These are phyloP conservation scores for Candida pseudofarinosa DNA, from an alignment of 805 yeast genomes.

Conservation along the genomic window DNA sequence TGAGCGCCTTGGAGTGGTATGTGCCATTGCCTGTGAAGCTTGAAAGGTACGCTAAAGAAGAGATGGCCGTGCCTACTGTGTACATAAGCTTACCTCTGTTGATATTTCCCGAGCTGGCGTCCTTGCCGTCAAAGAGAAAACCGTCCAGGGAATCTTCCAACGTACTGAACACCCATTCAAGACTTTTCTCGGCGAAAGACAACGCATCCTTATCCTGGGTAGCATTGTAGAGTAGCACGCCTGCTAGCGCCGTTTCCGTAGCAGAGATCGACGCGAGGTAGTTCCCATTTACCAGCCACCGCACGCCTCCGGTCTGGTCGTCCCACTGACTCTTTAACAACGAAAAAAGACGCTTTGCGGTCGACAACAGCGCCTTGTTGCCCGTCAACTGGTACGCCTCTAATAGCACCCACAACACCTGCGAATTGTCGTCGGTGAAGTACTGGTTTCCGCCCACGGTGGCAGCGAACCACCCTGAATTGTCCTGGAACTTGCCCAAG, in stretches of 20 bases:
- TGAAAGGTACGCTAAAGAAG: constrained; percentile 13
- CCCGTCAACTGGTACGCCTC: constrained; percentile 13
- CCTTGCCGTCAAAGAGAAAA: constrained; percentile 18
- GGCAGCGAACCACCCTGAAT: constrained; percentile 14
- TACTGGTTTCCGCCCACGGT: constrained; percentile 13
- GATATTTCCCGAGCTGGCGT: constrained; percentile 7
- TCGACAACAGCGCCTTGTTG: constrained; percentile 8
- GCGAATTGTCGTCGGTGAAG: constrained; percentile 19
- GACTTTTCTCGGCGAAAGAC: constrained; percentile 13
- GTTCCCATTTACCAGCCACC: constrained; percentile 11
- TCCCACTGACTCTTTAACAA: constrained; percentile 11
- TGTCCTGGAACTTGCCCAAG: constrained; percentile 4
- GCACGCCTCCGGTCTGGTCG: constrained; percentile 14
- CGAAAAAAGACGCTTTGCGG: constrained; percentile 9
- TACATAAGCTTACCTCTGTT: constrained; percentile 15
- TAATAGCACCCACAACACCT: constrained; percentile 14
- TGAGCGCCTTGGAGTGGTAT: constrained; percentile 14
- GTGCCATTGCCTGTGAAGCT: constrained; percentile 11
- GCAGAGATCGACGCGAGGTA: constrained; percentile 19
- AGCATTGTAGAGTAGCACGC: constrained; percentile 10
- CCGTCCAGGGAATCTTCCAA: constrained; percentile 12
- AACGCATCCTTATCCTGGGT: constrained; percentile 9
- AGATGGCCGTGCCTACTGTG: constrained; percentile 17
- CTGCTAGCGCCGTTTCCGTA: constrained; percentile 17
- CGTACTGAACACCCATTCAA: constrained; percentile 10